Evolutionary conservation across 2,329 filamentous ascomycete genomes (phyloP).

Genomic region (Cladobotryum protrusum): DNA sequence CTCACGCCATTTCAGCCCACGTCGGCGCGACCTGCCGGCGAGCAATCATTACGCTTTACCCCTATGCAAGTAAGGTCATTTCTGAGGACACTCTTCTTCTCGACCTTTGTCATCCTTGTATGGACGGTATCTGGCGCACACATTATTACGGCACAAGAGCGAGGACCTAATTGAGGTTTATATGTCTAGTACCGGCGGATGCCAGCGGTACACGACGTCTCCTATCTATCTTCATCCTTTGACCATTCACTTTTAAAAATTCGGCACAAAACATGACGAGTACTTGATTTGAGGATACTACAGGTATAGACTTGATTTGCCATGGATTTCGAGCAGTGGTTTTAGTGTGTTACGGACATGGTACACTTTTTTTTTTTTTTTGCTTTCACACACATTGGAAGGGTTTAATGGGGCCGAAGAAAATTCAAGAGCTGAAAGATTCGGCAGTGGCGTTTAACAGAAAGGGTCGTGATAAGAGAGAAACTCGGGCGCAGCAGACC

Average conservation of each 20-base stretch:
- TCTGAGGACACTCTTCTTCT: constrained; percentile 37
- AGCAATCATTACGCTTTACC: constrained; percentile 11
- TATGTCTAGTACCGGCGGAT: background rate
- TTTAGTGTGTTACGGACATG: background rate
- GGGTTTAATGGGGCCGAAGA: constrained; percentile 29
- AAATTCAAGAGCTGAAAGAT: constrained; percentile 52
- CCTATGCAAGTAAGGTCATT: constrained; percentile 31
- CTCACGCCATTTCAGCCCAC: constrained; percentile 27
- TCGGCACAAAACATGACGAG: too few species aligned
- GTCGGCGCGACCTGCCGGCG: background rate
- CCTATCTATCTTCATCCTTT: too few species aligned
- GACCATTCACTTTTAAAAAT: too few species aligned
- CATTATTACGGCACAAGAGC: constrained; percentile 18
- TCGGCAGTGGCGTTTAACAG: constrained; percentile 33
- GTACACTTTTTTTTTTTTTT: background rate
- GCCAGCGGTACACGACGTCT: background rate
- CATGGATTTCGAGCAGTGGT: too few species aligned
- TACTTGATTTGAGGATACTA: too few species aligned
- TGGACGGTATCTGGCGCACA: constrained; percentile 36
- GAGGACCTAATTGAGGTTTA: constrained; percentile 12
- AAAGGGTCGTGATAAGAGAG: background rate
- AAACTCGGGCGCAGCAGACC: background rate
- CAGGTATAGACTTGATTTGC: too few species aligned
- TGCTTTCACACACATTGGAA: constrained; percentile 20
- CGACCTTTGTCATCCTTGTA: constrained; percentile 35